phyloP scores from a whole-genome alignment of 2,329 filamentous ascomycete genomes.

The Pyrenochaeta sp. region DNA sequence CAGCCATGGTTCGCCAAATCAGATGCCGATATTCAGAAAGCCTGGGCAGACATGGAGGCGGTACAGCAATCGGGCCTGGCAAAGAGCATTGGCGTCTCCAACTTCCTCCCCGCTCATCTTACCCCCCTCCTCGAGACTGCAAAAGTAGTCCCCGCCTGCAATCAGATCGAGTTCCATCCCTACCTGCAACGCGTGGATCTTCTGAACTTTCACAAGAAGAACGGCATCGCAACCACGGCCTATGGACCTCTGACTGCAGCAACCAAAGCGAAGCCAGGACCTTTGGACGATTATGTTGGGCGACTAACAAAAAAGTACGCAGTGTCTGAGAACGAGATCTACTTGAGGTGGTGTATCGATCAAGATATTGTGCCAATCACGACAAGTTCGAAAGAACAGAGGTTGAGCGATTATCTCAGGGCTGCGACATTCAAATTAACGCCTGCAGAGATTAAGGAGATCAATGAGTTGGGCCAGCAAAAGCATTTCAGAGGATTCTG shows the following conservation, averaged over 20 bases:
- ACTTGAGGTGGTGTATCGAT: constrained; percentile 68
- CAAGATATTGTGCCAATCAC: constrained; percentile 67
- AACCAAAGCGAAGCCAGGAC: constrained; percentile 64
- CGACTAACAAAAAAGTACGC: constrained; percentile 68
- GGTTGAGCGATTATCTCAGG: constrained; percentile 66
- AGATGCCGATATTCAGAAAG: constrained; percentile 63
- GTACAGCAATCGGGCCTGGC: constrained; percentile 65
- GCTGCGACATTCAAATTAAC: constrained; percentile 66
- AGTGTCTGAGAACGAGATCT: constrained; percentile 65
- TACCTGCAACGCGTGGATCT: constrained; percentile 70
- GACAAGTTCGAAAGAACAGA: constrained; percentile 67
- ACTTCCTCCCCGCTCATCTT: constrained; percentile 64
- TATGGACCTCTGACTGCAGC: constrained; percentile 60
- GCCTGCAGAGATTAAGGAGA: constrained; percentile 62
- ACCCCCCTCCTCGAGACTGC: constrained; percentile 62
- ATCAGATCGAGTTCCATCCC: constrained; percentile 75
- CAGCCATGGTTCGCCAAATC: constrained; percentile 65
- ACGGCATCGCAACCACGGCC: constrained; percentile 58
- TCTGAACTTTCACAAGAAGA: constrained; percentile 61
- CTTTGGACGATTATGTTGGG: constrained; percentile 62
- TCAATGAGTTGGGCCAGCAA: constrained; percentile 61
- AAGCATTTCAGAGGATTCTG: constrained; percentile 71
- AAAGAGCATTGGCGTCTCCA: constrained; percentile 70
- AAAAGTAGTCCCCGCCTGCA: constrained; percentile 67
- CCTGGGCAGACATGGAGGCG: constrained; percentile 69